Conservation (phyloP, 768 basidiomycete genomes). For the Boletus tylopilopsis region DNA sequence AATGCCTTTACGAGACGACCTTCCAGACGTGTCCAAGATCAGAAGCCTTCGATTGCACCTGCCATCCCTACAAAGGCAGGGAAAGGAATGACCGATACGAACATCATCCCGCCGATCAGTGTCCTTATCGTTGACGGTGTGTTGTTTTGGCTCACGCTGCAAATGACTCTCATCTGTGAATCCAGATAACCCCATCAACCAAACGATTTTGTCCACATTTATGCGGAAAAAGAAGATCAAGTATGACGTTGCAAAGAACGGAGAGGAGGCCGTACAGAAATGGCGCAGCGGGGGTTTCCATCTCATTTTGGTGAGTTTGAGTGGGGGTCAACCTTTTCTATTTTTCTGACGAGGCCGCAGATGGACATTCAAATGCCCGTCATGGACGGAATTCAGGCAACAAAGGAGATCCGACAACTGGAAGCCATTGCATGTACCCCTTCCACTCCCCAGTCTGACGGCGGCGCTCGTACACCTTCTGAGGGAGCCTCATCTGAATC, state of each 20-base stretch:
- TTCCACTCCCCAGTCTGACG: conserved; percentile 60
- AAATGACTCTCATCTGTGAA: conserved; percentile 11
- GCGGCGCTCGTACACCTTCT: conserved; percentile 45
- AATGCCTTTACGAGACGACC: conserved; percentile 27
- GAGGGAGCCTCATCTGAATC: conserved; percentile 47
- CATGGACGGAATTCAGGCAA: conserved; percentile 97
- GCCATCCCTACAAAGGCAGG: conserved; percentile 42
- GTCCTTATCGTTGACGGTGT: conserved; percentile 96
- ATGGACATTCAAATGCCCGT: conserved; percentile 99
- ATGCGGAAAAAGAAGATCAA: conserved; percentile 96
- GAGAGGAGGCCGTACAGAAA: conserved; percentile 92
- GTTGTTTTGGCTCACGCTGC: conserved; percentile 24
- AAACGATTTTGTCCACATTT: conserved; percentile 94
- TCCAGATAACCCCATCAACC: conserved; percentile 97
- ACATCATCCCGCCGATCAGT: conserved; percentile 93
- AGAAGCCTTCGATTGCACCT: conserved; percentile 25
- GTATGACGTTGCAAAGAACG: conserved; percentile 91
- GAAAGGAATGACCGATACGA: conserved; percentile 53
- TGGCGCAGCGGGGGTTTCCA: conserved; percentile 94
- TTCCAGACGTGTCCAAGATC: conserved; percentile 31
- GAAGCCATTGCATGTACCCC: conserved; percentile 74
- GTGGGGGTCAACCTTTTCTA: not conserved
- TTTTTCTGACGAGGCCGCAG: conserved; percentile 40
- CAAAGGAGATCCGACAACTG: conserved; percentile 87
- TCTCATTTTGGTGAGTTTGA: conserved; percentile 77